phyloP scores from a whole-genome alignment of 345 rosid genomes.

The Citrus glauca region DNA sequence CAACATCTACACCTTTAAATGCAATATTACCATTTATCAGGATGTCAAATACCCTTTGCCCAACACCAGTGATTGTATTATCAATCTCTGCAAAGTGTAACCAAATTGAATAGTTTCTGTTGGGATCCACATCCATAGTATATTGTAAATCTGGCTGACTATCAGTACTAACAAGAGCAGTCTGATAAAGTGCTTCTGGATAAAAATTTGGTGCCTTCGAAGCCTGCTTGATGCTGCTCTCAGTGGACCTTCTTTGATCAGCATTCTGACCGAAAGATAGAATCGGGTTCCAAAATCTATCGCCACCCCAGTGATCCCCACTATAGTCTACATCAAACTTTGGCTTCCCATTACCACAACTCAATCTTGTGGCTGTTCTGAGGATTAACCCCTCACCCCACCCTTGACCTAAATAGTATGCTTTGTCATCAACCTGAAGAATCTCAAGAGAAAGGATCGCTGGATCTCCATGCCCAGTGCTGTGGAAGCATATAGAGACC shows the following conservation, averaged over 20 bases:
- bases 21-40: slow-evolving; percentile 60
- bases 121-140: slow-evolving; percentile 86
- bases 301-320: slow-evolving; percentile 96
- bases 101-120: slow-evolving; percentile 88
- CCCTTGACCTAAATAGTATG: slow-evolving; percentile 60
- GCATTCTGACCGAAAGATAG: slow-evolving; percentile 53
- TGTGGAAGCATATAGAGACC: slow-evolving; percentile 78
- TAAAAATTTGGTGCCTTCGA: slow-evolving; percentile 81
- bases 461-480: slow-evolving; percentile 99
- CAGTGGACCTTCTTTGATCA: slow-evolving; percentile 62
- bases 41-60: slow-evolving; percentile 79
- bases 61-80: slow-evolving; percentile 47
- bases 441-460: slow-evolving; percentile 78
- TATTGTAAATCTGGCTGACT: slow-evolving; percentile 62
- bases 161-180: slow-evolving; percentile 70
- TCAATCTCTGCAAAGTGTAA: slow-evolving; percentile 96
- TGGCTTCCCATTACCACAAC: slow-evolving; percentile 66
- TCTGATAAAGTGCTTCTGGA: slow-evolving; percentile 79
- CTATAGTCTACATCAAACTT: slow-evolving; percentile 73
- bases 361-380: slow-evolving; percentile 70
- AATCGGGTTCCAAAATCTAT: slow-evolving; percentile 81
- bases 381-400: slow-evolving; percentile 62
- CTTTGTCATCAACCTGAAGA: slow-evolving; percentile 77
- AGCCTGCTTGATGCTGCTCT: slow-evolving; percentile 54
- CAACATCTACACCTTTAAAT: slow-evolving; percentile 59